phyloP scores from a whole-genome alignment of 2,329 filamentous ascomycete species.

The Monosporascus sp. region DNA sequence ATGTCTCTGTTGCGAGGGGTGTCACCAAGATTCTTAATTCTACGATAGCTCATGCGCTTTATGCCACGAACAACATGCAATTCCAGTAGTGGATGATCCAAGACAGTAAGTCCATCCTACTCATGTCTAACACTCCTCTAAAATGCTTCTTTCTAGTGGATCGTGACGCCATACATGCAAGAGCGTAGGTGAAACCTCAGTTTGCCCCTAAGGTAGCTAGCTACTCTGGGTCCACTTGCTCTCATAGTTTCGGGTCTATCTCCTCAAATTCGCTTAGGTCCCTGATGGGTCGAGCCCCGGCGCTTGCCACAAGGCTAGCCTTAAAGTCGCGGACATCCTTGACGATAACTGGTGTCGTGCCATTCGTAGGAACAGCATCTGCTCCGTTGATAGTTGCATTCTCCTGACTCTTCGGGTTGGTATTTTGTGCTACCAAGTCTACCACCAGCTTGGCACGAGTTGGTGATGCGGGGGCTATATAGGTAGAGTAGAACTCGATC shows the following conservation, averaged over 20 bases:
- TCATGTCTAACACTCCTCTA: neutral
- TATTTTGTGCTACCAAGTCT: constrained; percentile 72
- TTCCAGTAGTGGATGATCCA: no score
- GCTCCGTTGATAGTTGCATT: constrained; percentile 30
- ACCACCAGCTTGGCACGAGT: constrained; percentile 78
- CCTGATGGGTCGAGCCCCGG: constrained; percentile 66
- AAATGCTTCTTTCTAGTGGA: neutral
- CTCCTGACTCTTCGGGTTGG: constrained; percentile 35
- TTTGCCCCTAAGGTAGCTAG: neutral
- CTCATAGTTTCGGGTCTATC: constrained; percentile 71
- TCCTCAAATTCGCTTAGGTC: constrained; percentile 85
- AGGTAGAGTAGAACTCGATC: constrained; percentile 69
- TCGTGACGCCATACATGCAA: neutral
- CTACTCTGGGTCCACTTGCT: neutral
- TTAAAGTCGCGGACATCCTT: constrained; percentile 78
- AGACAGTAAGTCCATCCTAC: no score
- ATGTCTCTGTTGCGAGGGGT: no score
- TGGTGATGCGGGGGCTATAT: constrained; percentile 69
- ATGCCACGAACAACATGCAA: no score
- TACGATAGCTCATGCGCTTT: no score
- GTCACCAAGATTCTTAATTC: no score
- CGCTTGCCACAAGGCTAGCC: constrained; percentile 65
- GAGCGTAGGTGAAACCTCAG: neutral
- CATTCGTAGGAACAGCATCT: constrained; percentile 36
- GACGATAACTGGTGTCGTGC: constrained; percentile 57